Evolutionary conservation across 2,329 filamentous ascomycete species (phyloP).

Genomic region (Chalara sp.): DNA sequence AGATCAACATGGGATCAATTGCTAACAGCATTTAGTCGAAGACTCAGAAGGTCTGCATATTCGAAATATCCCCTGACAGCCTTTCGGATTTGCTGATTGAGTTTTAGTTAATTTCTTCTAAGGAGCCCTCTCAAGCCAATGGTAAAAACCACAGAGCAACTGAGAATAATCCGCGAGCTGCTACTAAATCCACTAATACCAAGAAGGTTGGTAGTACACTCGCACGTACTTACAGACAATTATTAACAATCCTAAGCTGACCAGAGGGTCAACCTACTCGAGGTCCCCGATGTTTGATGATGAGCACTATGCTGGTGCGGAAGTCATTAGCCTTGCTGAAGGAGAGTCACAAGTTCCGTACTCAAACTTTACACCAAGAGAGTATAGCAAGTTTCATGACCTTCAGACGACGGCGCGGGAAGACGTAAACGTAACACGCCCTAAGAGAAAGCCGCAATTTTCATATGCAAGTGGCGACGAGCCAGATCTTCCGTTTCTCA

Average conservation of each 20-base stretch:
- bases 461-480: conserved; percentile 18
- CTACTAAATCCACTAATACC: neutral
- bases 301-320: conserved; percentile 9
- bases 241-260: neutral
- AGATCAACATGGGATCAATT: neutral
- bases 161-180: neutral
- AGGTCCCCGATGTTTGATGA: conserved; percentile 8
- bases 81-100: too few relatives aligned
- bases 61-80: too few relatives aligned
- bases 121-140: too few relatives aligned
- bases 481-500: conserved; percentile 16
- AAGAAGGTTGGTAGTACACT: neutral
- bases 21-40: neutral
- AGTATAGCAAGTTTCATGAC: conserved; percentile 23
- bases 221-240: neutral
- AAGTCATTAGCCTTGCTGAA: conserved; percentile 23
- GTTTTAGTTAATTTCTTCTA: too few relatives aligned
- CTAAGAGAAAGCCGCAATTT: conserved; percentile 21
- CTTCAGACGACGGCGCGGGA: conserved; percentile 25
- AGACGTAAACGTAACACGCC: conserved; percentile 13
- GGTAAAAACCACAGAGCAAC: neutral
- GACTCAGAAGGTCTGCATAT: neutral
- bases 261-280: neutral
- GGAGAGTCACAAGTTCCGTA: conserved; percentile 11
- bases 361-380: conserved; percentile 15